Conservation (phyloP, 2,329 filamentous ascomycete genomes). For the Podosphaera xanthii region DNA sequence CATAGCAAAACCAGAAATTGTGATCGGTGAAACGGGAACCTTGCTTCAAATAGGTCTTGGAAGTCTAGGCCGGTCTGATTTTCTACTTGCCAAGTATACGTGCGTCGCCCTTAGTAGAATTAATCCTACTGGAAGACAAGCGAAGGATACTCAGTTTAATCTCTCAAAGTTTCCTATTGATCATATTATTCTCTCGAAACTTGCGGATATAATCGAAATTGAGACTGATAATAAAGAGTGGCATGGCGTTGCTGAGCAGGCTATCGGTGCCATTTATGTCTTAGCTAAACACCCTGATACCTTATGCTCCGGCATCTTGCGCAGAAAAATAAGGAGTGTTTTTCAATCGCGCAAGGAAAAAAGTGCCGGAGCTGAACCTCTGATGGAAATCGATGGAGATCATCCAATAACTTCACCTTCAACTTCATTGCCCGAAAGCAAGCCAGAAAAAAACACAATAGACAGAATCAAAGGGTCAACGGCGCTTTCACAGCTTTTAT, state of each 20-base stretch:
- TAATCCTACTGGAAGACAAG: conserved; percentile 61
- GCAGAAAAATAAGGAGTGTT: conserved; percentile 65
- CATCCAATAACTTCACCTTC: conserved; percentile 13
- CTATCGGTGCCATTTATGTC: conserved; percentile 83
- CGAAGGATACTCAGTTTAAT: conserved; percentile 44
- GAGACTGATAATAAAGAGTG: conserved; percentile 82
- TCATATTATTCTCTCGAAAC: conserved; percentile 59
- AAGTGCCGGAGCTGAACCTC: conserved; percentile 16
- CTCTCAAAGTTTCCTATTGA: conserved; percentile 73
- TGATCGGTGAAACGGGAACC: conserved; percentile 82
- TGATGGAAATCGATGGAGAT: conserved; percentile 7
- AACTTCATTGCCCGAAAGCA: conserved; percentile 14
- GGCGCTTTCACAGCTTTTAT: conserved; percentile 71
- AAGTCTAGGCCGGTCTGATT: conserved; percentile 52
- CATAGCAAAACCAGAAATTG: conserved; percentile 75
- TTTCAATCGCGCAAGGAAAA: conserved; percentile 25
- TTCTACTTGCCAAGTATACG: conserved; percentile 82
- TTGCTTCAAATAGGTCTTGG: conserved; percentile 84
- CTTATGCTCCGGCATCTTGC: conserved; percentile 74
- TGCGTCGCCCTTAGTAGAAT: conserved; percentile 84
- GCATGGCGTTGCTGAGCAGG: conserved; percentile 89
- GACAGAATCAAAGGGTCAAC: conserved; percentile 44
- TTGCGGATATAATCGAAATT: conserved; percentile 70
- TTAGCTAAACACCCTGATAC: conserved; percentile 86
- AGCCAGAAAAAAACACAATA: not conserved